Evolutionary conservation across 2,329 filamentous ascomycete species (phyloP).

Genomic region (Trichoderma sp.): DNA sequence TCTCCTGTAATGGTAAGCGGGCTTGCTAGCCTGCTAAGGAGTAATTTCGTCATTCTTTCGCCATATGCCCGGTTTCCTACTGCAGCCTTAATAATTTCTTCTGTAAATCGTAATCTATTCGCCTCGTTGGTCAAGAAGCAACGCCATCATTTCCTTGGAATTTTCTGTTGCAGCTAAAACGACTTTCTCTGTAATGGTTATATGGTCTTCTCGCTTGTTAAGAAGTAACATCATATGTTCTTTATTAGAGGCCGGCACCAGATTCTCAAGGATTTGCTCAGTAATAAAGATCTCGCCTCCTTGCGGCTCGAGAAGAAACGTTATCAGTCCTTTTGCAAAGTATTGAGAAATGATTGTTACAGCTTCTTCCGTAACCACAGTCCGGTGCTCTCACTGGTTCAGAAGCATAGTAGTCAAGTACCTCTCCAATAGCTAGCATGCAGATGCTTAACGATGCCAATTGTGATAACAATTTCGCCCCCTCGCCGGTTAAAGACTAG

Average conservation of each 20-base stretch:
- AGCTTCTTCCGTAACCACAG: no score
- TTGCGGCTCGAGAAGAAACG: no score
- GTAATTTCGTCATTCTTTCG: background rate
- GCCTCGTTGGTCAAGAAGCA: background rate
- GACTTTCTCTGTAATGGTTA: background rate
- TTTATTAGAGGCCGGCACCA: no score
- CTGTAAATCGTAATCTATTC: background rate
- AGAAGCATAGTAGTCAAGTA: no score
- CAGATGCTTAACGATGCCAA: no score
- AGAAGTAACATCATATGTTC: no score
- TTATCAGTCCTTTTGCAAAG: no score
- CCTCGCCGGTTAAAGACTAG: background rate
- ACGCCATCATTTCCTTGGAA: background rate
- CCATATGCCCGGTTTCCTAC: background rate
- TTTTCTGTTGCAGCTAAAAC: background rate
- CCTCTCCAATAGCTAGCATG: no score
- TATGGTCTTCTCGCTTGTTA: background rate
- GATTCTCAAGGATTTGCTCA: no score
- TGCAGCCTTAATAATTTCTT: background rate
- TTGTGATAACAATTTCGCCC: background rate
- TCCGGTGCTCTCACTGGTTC: no score
- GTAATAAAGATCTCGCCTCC: no score
- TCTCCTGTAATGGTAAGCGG: background rate
- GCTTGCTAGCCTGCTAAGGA: background rate
- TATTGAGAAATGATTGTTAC: no score